Conservation (phyloP, 495 filamentous ascomycete genomes). For the Penicillium bialowiezense region DNA sequence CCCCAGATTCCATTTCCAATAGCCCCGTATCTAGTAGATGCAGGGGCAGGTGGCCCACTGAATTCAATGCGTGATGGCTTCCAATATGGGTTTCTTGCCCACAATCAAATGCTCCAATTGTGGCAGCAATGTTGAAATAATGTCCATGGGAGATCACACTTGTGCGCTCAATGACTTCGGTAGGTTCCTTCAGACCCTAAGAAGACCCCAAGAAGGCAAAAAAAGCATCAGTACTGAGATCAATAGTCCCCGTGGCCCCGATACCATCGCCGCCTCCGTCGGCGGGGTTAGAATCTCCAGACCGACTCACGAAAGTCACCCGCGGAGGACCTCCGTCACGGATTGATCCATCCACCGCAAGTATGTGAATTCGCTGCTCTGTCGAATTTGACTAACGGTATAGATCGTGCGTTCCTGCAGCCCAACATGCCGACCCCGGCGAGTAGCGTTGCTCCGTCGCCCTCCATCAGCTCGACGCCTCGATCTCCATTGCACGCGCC, state of each 20-base stretch:
- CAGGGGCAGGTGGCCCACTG: conserved; percentile 13
- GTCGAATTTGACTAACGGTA: background rate
- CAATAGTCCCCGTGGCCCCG: conserved; percentile 23
- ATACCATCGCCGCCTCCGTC: conserved; percentile 40
- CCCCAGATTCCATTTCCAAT: background rate
- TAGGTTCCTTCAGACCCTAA: conserved; percentile 3
- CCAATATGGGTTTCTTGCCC: conserved; percentile 66
- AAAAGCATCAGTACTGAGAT: background rate
- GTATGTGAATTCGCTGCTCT: conserved; percentile 38
- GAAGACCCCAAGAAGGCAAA: too few relatives aligned
- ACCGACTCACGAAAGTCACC: conserved; percentile 21
- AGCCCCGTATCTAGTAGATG: conserved; percentile 8
- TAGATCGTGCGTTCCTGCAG: conserved; percentile 61
- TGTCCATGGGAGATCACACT: conserved; percentile 87
- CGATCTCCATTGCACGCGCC: conserved; percentile 40
- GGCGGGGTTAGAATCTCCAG: conserved; percentile 23
- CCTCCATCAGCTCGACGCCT: conserved; percentile 37
- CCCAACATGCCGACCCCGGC: conserved; percentile 58
- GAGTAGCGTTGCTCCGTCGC: conserved; percentile 58
- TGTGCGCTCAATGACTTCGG: conserved; percentile 42
- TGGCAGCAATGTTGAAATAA: conserved; percentile 79
- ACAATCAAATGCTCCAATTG: conserved; percentile 96
- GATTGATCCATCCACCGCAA: conserved; percentile 55
- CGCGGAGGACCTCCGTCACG: conserved; percentile 42
- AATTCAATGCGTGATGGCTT: conserved; percentile 19